Base-by-base conservation (phyloP, 345 rosid genomes). In the Populus simonii region DNA sequence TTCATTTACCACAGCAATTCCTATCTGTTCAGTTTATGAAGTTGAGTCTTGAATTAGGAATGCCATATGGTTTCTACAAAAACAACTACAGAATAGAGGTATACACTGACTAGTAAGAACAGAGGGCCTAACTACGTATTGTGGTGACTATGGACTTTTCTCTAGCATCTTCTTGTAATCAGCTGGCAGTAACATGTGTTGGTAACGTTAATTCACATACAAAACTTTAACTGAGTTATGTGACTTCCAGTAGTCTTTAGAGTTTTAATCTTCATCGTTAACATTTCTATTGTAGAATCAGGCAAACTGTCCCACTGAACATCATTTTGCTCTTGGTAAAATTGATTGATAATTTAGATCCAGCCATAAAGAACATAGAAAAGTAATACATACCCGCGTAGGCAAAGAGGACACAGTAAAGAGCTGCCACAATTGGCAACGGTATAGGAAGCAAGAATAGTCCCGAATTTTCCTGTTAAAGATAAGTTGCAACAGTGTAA, bases 381-480 rank as follows among this genome's bases (percentile, higher is more conserved):
- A 80, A 65, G 39, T 22, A n/a, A 72, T 76, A 75, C 96, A 33
- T 91, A 96, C 98, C 96, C 3, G 92, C 94, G 72, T 93, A 93
- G 31, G 91, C 94, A 55, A 88, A 93, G 45, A 96, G 90, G 68
- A 96, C 87, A 75, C 99, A 96, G 79, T 92, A 90, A 73, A 92
- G 11, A 61, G 98, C 98, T 45, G 97, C 98, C 23, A 92, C 53
- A 47, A 96, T 91, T 0, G 97, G 97, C 76, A 93, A 76, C 4
- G 96, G 98, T 81, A 93, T 90, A 0, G 98, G 98, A 96, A 53
- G 98, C 98, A 74, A 93, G 83, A 86, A 96, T 83, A 45, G 98
- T 94, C n/a, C 99, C 94, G 25, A 92, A 93, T 86, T 93, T 93
- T 66, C 98, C 98, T 95, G 90, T 78, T 72, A 80, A 62, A 62